These are phyloP conservation scores for Naganishia onofrii DNA, from an alignment of 768 basidiomycete species.

Conservation along the genomic window DNA sequence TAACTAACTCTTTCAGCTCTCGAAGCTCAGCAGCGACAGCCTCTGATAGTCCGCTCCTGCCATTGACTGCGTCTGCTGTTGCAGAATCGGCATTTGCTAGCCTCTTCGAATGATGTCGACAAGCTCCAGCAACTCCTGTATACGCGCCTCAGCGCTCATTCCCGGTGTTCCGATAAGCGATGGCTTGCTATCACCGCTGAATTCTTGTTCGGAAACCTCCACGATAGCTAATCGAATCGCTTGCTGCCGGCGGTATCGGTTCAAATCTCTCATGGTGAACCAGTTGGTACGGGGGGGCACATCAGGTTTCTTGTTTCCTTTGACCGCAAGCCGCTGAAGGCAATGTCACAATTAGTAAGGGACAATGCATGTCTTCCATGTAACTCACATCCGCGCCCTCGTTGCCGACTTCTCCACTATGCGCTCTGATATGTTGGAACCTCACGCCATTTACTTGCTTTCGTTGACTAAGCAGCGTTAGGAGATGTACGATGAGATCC, in stretches of 20 bases:
- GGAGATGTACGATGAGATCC: background rate
- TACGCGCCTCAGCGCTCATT: too few relatives aligned
- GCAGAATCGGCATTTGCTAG: background rate
- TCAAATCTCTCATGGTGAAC: background rate
- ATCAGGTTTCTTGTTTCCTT: background rate
- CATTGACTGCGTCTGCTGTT: too few relatives aligned
- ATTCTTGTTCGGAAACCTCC: too few relatives aligned
- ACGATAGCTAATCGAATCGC: background rate
- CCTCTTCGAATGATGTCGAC: background rate
- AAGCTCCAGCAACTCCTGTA: too few relatives aligned
- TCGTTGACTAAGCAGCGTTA: background rate
- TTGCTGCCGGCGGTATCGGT: background rate
- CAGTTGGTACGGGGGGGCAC: background rate
- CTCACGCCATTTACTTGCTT: background rate
- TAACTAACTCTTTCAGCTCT: too few relatives aligned
- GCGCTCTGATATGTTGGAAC: background rate
- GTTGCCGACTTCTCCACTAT: background rate
- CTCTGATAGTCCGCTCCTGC: background rate
- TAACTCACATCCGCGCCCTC: slow-evolving; percentile 8
- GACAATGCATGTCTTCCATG: background rate
- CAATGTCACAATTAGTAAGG: background rate
- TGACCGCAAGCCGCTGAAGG: background rate
- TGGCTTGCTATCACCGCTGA: too few relatives aligned
- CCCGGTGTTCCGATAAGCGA: too few relatives aligned
- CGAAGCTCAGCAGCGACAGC: background rate